Evolutionary conservation across 2,329 filamentous ascomycete genomes (phyloP).

Genomic region (Mycocentrospora acerina): DNA sequence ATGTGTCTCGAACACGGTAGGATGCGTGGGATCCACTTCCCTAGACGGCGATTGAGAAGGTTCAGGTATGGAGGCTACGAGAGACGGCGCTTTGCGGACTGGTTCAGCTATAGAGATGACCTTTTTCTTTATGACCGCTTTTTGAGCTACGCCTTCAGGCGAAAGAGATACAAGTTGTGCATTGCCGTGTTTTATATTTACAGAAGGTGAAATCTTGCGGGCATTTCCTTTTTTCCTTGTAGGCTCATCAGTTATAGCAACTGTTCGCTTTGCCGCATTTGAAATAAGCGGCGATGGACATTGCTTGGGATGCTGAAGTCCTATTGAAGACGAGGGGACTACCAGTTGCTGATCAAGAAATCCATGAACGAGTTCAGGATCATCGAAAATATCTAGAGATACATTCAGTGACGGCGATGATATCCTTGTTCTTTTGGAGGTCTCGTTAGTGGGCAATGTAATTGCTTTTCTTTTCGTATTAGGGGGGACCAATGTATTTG

Average conservation of each 20-base stretch:
- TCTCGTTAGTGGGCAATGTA: background rate
- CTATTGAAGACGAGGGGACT: conserved; percentile 13
- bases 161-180: background rate
- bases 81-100: conserved; percentile 2
- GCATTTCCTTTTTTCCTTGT: background rate
- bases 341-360: conserved; percentile 33
- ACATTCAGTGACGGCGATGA: conserved; percentile 8
- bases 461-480: conserved; percentile 10
- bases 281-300: conserved; percentile 4
- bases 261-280: conserved; percentile 3
- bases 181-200: conserved; percentile 1
- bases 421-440: conserved; percentile 5
- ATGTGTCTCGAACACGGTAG: conserved; percentile 4
- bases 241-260: conserved; percentile 1
- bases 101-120: conserved; percentile 1
- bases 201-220: background rate
- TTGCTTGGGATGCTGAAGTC: conserved; percentile 1
- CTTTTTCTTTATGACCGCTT: conserved; percentile 4
- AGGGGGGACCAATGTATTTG: background rate
- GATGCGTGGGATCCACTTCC: conserved; percentile 8
- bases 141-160: background rate
- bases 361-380: conserved; percentile 29
- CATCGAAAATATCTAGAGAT: conserved; percentile 18
- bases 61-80: conserved; percentile 1
- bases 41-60: conserved; percentile 1